Evolutionary conservation across 2,329 filamentous ascomycete genomes (phyloP).

Genomic region (Arachnomyces sp.): DNA sequence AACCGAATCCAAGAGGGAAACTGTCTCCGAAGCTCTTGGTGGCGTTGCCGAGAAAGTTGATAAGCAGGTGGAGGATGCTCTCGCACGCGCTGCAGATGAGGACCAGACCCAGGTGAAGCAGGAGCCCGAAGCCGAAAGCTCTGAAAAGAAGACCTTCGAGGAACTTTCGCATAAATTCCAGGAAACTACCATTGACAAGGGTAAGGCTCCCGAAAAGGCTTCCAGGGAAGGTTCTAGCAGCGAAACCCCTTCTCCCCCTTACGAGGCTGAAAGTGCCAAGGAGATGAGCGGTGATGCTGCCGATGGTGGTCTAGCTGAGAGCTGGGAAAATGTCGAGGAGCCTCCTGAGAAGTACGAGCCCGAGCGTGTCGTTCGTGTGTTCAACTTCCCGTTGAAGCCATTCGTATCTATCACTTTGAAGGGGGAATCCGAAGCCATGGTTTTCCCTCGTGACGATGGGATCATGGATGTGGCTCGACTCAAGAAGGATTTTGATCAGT

Average conservation of each 20-base stretch:
- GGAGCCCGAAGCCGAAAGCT: constrained; percentile 25
- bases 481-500: constrained; percentile 96
- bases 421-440: constrained; percentile 38
- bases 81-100: constrained; percentile 50
- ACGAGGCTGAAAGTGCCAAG: constrained; percentile 50
- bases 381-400: constrained; percentile 93
- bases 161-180: constrained; percentile 24
- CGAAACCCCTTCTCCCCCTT: constrained; percentile 37
- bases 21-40: constrained; percentile 61
- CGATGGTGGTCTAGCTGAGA: constrained; percentile 59
- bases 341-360: constrained; percentile 55
- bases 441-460: constrained; percentile 64
- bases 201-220: constrained; percentile 45
- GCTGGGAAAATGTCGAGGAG: constrained; percentile 80
- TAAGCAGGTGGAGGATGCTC: constrained; percentile 56
- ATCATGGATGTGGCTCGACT: constrained; percentile 89
- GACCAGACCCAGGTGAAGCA: constrained; percentile 31
- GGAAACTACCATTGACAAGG: constrained; percentile 36
- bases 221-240: constrained; percentile 49
- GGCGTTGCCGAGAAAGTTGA: constrained; percentile 55
- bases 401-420: constrained; percentile 81
- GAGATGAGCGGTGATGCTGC: constrained; percentile 43
- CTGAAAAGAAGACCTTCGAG: constrained; percentile 25
- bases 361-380: constrained; percentile 63
- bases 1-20: constrained; percentile 42